These are phyloP conservation scores for Plantago major DNA, from an alignment of 257 asterid genomes.

Conservation along the genomic window DNA sequence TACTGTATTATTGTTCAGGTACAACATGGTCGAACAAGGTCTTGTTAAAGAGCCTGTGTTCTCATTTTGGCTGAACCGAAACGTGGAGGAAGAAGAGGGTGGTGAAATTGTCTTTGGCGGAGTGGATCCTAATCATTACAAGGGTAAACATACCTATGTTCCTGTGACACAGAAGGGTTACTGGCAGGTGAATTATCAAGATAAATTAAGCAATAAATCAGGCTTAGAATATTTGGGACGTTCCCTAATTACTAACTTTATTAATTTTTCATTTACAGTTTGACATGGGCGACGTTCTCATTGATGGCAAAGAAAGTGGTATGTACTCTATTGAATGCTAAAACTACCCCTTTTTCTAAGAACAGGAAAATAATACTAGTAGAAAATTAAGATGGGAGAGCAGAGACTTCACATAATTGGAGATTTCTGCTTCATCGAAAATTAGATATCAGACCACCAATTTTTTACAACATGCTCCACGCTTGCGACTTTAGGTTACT, in stretches of 20 bases:
- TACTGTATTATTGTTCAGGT: conserved; percentile 37
- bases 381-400: no score
- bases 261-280: conserved; percentile 41
- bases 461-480: conserved; percentile 3
- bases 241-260: conserved; percentile 15
- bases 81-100: conserved; percentile 62
- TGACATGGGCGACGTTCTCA: conserved; percentile 96
- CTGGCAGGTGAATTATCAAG: conserved; percentile 76
- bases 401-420: no score
- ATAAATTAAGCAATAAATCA: not conserved
- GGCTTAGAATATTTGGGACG: not conserved
- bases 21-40: conserved; percentile 90
- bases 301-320: conserved; percentile 80
- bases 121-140: conserved; percentile 78
- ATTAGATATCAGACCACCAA: not conserved
- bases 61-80: conserved; percentile 95
- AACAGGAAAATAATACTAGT: no score
- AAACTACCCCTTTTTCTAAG: no score
- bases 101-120: conserved; percentile 97
- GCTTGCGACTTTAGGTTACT: conserved; percentile 49
- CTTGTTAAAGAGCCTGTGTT: conserved; percentile 83
- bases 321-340: conserved; percentile 21
- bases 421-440: not conserved
- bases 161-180: conserved; percentile 85
- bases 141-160: conserved; percentile 79